Percentiles rank a stretch among this genome's conserved stretches.
phyloP scores from a whole-genome alignment of 2,329 filamentous ascomycete genomes.

The Juglanconis juglandina region DNA sequence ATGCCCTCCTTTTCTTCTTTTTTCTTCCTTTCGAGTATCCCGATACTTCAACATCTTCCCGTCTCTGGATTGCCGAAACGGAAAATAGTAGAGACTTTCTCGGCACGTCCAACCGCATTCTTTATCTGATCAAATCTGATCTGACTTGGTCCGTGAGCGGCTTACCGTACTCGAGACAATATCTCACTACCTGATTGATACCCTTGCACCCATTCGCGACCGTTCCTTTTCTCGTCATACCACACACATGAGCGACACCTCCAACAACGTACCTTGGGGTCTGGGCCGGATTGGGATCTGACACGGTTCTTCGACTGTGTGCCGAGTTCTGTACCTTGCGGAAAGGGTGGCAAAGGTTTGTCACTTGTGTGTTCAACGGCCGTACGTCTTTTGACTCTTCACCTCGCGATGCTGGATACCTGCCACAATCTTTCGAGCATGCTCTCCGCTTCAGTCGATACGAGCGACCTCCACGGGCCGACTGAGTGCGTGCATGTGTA shows the following conservation, averaged over 20 bases:
- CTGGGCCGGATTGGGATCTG: not conserved
- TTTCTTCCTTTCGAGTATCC: not conserved
- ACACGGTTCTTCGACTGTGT: not conserved
- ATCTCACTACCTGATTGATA: not conserved
- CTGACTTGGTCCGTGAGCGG: not conserved
- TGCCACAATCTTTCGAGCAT: not conserved
- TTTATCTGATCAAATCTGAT: not conserved
- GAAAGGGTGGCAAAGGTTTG: not conserved
- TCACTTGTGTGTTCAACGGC: not conserved
- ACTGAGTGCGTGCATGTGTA: not conserved
- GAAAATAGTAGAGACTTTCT: not conserved
- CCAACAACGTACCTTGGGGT: not conserved
- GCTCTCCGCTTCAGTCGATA: not conserved
- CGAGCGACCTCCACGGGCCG: not conserved
- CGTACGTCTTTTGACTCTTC: conserved; percentile 1
- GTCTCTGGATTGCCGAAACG: not conserved
- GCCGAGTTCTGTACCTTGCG: not conserved
- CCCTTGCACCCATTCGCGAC: conserved; percentile 1
- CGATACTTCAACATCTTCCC: not conserved
- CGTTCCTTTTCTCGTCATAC: conserved; percentile 6
- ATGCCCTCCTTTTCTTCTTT: too few relatives aligned
- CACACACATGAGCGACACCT: conserved; percentile 6
- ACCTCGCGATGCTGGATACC: not conserved
- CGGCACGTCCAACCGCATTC: not conserved
- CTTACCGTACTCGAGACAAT: not conserved